Base-by-base conservation (phyloP, 495 filamentous ascomycete species). In the Schizothecium vesticola region DNA sequence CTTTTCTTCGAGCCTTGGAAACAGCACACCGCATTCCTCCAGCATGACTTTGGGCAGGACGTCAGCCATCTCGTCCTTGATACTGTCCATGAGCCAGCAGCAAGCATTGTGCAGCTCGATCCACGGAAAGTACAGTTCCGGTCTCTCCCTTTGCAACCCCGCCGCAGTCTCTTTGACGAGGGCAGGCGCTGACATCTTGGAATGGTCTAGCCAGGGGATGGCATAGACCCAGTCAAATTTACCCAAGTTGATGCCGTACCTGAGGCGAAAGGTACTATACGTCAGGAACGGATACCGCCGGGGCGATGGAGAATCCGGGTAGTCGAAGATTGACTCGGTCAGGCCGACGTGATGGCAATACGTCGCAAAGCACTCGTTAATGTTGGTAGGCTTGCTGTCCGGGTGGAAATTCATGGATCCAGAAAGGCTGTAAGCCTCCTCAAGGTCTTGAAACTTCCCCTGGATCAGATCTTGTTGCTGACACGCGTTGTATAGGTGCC, bases 401-500 rank as follows among this genome's bases (percentile, higher is more conserved):
- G 78, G 74, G 59, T 78, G 80, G 60, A 82, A 74, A 36, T 67
- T 13, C 33, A 3, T 4, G 13, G 13, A 71, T 0, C 70, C 66
- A 9, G 79, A 65, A 8, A 80, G 22, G 7, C 43, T 24, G 1
- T 68, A 55, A 3, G 75, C 59, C 1, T 79, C 2, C 8, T 78
- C 75, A 78, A 82, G 80, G 36, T 83, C 82, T 8, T 68, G 61
- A 77, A 80, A 84, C 1, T 4, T 9, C 10, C 1, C 25, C 0
- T 63, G 7, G 9, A 81, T 5, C 11, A 81, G 56, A 16, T 68
- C 66, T 59, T 80, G 73, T n/a, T 69, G 65, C 11, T 58, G 67
- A 9, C 77, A 25, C 0, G 80, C 79, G 29, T 81, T 78, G 63
- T 80, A 83, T 0, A 84, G 71, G 56, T 83, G 80, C 1, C 57